Evolutionary conservation across 805 yeast genomes (phyloP).

Genomic region (Alloascoidea hylecoeti): DNA sequence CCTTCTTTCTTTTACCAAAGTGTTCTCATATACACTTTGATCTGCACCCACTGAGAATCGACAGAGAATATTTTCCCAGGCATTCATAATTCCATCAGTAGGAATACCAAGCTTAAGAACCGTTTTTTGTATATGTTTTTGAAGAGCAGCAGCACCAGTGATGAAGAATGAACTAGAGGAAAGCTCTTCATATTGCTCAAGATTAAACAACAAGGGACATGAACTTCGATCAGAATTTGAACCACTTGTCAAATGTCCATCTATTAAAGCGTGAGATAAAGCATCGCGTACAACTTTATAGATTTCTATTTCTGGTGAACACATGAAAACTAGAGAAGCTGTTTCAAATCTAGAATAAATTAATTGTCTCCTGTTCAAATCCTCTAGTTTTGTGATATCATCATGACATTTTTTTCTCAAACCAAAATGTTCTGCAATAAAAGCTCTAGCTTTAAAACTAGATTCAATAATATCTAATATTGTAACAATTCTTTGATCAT

Average conservation of each 20-base stretch:
- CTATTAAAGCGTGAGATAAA: background rate
- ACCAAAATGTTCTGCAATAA: constrained; percentile 15
- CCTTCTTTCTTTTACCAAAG: constrained; percentile 10
- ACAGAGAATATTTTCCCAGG: constrained; percentile 32
- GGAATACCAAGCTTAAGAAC: constrained; percentile 16
- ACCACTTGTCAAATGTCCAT: constrained; percentile 9
- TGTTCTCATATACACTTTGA: constrained; percentile 11
- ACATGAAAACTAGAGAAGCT: background rate
- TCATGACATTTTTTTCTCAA: background rate
- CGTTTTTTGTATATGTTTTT: constrained; percentile 41
- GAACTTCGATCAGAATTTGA: background rate
- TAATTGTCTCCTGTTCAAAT: background rate
- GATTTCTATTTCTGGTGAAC: background rate
- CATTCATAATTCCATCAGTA: constrained; percentile 20
- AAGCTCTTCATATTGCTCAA: constrained; percentile 24
- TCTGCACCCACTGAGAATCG: constrained; percentile 25
- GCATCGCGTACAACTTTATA: background rate
- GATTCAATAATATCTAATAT: background rate
- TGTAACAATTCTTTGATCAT: background rate
- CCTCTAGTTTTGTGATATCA: background rate
- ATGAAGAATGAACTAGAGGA: constrained; percentile 42
- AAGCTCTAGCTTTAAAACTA: constrained; percentile 13
- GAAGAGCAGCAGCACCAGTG: constrained; percentile 63
- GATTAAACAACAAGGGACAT: constrained; percentile 16
- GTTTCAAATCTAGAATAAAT: background rate